A percentile compares a stretch with the other conserved stretches of the same genome.
Evolutionary conservation across 345 rosid genomes (phyloP).

Genomic region (Linum lewisii): DNA sequence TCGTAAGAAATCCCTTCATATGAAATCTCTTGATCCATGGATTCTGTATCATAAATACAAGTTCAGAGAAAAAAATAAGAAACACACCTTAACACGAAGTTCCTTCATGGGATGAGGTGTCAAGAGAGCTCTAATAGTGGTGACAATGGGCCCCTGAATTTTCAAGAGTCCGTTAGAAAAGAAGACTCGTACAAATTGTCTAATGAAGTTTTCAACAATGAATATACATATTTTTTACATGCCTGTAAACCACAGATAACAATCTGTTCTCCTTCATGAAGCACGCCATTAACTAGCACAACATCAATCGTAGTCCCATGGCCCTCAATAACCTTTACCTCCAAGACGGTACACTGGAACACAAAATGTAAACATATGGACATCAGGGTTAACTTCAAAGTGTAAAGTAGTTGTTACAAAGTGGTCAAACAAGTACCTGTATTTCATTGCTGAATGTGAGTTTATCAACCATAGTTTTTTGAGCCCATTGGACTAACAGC

Average conservation of each 20-base stretch:
- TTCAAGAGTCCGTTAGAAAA: constrained; percentile 13
- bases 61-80: neutral
- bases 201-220: constrained; percentile 5
- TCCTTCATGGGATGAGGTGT: constrained; percentile 99
- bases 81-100: constrained; percentile 74
- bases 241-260: constrained; percentile 95
- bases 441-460: constrained; percentile 72
- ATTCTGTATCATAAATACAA: neutral
- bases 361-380: constrained; percentile 12
- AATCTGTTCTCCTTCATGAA: constrained; percentile 88
- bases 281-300: constrained; percentile 80
- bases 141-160: constrained; percentile 79
- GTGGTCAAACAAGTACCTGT: constrained; percentile 37
- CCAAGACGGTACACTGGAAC: constrained; percentile 84
- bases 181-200: constrained; percentile 1
- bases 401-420: neutral
- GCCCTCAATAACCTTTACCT: constrained; percentile 94
- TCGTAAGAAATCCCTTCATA: neutral
- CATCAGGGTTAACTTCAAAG: constrained; percentile 3
- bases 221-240: constrained; percentile 17
- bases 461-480: constrained; percentile 92
- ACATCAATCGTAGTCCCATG: constrained; percentile 95
- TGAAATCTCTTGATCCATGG: neutral
- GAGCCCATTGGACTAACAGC: constrained; percentile 80
- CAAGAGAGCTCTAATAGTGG: constrained; percentile 72